A percentile compares a stretch with the other conserved stretches of the same genome.
phyloP scores from a whole-genome alignment of 257 asterid species.

The Salvia rosmarinus region DNA sequence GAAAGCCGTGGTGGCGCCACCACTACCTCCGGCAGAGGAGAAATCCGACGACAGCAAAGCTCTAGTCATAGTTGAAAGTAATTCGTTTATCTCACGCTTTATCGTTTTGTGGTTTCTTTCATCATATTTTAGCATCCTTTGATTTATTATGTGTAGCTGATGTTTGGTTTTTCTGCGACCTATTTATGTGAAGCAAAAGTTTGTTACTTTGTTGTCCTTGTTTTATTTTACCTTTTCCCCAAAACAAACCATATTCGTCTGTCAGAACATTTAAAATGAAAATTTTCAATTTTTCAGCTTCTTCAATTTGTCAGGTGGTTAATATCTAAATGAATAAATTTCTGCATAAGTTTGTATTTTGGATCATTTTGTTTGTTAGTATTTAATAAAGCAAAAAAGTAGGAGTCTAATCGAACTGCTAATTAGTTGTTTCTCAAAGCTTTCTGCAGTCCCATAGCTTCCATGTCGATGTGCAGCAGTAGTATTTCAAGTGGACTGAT shows the following conservation, averaged over 20 bases:
- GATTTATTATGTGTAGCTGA: background rate
- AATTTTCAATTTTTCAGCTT: background rate
- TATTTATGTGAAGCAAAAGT: background rate
- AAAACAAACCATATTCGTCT: background rate
- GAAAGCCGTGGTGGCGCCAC: conserved; percentile 54
- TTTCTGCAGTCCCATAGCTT: conserved; percentile 3
- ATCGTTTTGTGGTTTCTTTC: background rate
- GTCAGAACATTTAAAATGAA: conserved; percentile 17
- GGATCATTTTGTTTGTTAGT: conserved; percentile 18
- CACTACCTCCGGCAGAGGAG: conserved; percentile 52
- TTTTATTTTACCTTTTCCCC: background rate
- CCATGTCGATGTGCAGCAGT: too few relatives aligned
- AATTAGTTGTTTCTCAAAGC: background rate
- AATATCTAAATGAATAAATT: background rate
- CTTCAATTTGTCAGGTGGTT: background rate
- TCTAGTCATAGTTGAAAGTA: conserved; percentile 67
- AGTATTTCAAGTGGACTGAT: too few relatives aligned
- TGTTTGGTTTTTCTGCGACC: background rate
- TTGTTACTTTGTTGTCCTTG: background rate
- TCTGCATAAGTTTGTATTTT: background rate
- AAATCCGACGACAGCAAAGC: conserved; percentile 74
- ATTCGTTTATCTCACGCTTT: background rate
- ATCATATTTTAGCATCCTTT: background rate
- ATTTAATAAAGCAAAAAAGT: conserved; percentile 12
- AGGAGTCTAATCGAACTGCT: background rate